Base-by-base conservation (phyloP, 345 rosid species). In the Syzygium aromaticum region DNA sequence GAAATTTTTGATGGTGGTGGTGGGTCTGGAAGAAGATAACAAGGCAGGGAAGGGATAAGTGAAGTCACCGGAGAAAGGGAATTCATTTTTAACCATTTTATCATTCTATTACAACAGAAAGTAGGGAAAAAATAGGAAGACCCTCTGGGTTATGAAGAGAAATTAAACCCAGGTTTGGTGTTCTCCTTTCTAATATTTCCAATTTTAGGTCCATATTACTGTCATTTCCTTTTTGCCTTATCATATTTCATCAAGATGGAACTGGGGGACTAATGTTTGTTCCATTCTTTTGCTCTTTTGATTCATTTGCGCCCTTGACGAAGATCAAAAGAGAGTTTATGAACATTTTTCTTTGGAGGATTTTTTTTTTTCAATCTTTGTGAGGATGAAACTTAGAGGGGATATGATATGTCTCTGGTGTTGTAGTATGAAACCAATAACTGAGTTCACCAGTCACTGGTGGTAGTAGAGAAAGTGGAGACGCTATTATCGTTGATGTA, bases 81-180 rank as follows among this genome's bases (percentile, higher is more conserved):
- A 86, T 91, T 92, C 89, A 86, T 87, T 93, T 92, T 87, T 90
- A 90, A 89, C 87, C 91, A 93, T 91, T 92, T 84, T 78, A 77
- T 87, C 88, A 28, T 73, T 73, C 90, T 90, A 86, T 91, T 92
- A 94, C 91, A 88, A 84, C 88, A 89, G 88, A 90, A 92, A 86
- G 67, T 91, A 89, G 92, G 86, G 54, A 85, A 73, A 84, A 90
- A 80, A 87, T 90, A 90, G 88, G 63, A 82, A 57, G 51, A 87
- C 87, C 90, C 85, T 52, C 88, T 91, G 90, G 93, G 90, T 84
- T 87, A 78, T 87, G 87, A 89, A 88, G 86, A 90, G 80, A 85
- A 84, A 13, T 59, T 73, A 80, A 78, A 57, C 90, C 92, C 91
- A 86, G 90, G 51, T 54, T 89, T 86, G 92, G 53, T 43, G 33